Percentiles rank a stretch among this genome's conserved stretches.
Conservation (phyloP, 1,139 yeast genomes). For the Geotrichum europaeum region DNA sequence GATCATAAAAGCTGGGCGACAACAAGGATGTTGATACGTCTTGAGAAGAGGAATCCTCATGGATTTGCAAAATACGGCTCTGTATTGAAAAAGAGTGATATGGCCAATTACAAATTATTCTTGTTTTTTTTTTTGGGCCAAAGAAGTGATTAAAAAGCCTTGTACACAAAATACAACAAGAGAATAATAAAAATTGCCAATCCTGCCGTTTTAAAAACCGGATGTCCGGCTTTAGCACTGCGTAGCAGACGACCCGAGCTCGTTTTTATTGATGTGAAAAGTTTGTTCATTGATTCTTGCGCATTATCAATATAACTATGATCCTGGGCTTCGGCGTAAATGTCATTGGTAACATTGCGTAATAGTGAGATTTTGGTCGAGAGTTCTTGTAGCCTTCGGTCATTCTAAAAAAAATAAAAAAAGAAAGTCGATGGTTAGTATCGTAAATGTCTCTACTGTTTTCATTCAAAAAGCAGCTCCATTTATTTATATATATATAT, state of each 20-base stretch:
- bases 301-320: conserved; percentile 47
- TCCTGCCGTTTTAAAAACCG: conserved; percentile 52
- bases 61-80: not conserved
- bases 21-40: not conserved
- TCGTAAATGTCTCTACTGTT: not conserved
- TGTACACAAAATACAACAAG: conserved; percentile 55
- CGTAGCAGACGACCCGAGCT: conserved; percentile 64
- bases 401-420: conserved; percentile 40
- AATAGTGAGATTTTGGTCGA: conserved; percentile 57
- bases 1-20: not conserved
- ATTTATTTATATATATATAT: no score
- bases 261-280: conserved; percentile 55
- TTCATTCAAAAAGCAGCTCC: not conserved
- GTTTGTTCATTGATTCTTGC: conserved; percentile 47
- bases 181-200: conserved; percentile 56
- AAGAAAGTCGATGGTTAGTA: not conserved
- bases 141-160: conserved; percentile 7
- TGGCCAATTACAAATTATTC: no score
- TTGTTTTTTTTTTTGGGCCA: no score
- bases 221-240: conserved; percentile 52
- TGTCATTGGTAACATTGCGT: conserved; percentile 57
- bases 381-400: conserved; percentile 50
- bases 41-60: not conserved
- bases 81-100: not conserved
- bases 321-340: conserved; percentile 57